Evolutionary conservation across 257 asterid species (phyloP).

Genomic region (Solanum appendiculatum): DNA sequence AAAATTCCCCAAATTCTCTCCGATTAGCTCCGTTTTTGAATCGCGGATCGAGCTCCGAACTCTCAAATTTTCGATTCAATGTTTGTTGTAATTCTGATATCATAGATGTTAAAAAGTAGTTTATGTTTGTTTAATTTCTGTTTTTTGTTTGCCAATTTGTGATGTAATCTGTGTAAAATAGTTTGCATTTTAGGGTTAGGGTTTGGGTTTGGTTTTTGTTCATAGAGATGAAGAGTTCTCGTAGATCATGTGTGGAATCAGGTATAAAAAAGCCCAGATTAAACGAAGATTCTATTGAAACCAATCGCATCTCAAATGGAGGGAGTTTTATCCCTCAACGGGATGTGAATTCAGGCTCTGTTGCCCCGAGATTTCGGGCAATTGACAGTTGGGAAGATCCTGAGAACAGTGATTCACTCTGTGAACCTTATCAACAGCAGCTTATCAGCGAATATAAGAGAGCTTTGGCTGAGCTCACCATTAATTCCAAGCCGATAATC

Average conservation of each 20-base stretch:
- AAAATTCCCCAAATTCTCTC: not conserved
- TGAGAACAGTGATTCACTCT: constrained; percentile 44
- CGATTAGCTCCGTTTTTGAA: not conserved
- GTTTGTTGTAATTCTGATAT: not conserved
- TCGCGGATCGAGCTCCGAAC: not conserved
- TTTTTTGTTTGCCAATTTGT: not conserved
- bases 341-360: constrained; percentile 31
- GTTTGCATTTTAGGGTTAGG: not conserved
- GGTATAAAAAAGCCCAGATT: constrained; percentile 79
- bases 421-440: constrained; percentile 61
- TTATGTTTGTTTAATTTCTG: not conserved
- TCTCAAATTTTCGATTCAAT: not conserved
- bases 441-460: constrained; percentile 77
- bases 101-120: not conserved
- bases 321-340: constrained; percentile 37
- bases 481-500: constrained; percentile 91
- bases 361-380: constrained; percentile 20
- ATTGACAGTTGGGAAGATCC: constrained; percentile 27
- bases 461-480: constrained; percentile 78
- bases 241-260: constrained; percentile 55
- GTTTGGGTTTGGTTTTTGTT: not conserved
- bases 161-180: not conserved
- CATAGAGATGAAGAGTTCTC: constrained; percentile 64
- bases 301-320: constrained; percentile 55
- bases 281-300: constrained; percentile 29